Base-by-base conservation (phyloP, 805 yeast genomes). In the Lipomyces starkeyi region DNA sequence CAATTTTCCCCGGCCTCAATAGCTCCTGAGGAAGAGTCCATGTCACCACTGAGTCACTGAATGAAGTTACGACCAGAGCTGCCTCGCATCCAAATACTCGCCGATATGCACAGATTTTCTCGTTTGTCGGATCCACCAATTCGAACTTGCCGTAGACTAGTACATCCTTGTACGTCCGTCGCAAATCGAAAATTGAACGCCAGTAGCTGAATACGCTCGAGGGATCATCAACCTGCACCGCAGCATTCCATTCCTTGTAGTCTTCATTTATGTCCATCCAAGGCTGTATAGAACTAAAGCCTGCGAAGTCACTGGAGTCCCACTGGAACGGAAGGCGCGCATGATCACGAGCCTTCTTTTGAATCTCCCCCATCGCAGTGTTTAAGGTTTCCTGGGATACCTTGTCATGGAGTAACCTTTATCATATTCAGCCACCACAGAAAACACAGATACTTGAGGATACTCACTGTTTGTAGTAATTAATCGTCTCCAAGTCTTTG, bases 241-340 rank as follows among this genome's bases (percentile, higher is more conserved):
- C 82, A 29, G 80, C 88, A 71, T 86, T 86, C 71, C 84, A 80
- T 60, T 82, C 81, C 68, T 75, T 76, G 77, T 81, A 85, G 73
- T 81, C 81, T 69, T 83, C 86, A 72, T 84, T 82, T 71, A 83
- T 81, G 68, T 79, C 77, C 76, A 81, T 84, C 88, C 88, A 85
- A 27, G 87, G 87, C 64, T 75, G 77, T 54, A 82, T 77, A 6
- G 77, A 74, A 40, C 84, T 74, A 75, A 84, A 84, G 0, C 87
- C 87, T 54, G 80, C 77, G 54, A 59, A 43, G 11, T 71, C 76
- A 1, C 79, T 71, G 62, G 74, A 75, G 65, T 79, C 80, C 87
- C 87, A 84, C 71, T 84, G 87, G 66, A 85, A 83, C 32, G 87
- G 87, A 29, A 85, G 79, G 76, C 87, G 80, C 9, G 85, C 82